Evolutionary conservation across 192 early-diverging fungal genomes (phyloP).

Genomic region (Umbelopsis vinacea): DNA sequence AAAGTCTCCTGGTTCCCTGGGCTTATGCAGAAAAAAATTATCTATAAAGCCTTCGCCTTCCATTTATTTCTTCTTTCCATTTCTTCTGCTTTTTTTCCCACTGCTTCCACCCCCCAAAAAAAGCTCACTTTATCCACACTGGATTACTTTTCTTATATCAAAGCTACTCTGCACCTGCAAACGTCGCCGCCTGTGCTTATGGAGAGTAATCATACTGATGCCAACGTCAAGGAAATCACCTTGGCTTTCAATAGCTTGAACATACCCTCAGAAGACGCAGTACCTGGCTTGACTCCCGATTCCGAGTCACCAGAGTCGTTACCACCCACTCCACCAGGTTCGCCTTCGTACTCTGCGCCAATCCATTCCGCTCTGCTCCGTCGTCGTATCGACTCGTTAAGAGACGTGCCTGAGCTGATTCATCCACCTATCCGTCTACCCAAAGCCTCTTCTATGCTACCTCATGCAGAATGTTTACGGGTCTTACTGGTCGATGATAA

Average conservation of each 20-base stretch:
- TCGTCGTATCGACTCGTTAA: background rate
- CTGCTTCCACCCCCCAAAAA: background rate
- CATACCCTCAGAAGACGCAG: background rate
- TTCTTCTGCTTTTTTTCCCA: background rate
- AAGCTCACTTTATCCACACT: background rate
- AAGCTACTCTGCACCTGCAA: background rate
- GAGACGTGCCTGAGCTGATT: background rate
- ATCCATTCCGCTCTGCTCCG: background rate
- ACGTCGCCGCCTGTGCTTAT: background rate
- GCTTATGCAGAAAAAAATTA: background rate
- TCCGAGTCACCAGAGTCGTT: background rate
- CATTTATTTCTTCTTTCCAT: background rate
- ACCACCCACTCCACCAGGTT: slow-evolving; percentile 15
- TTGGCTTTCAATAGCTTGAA: background rate
- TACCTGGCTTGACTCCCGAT: background rate
- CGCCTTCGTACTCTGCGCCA: slow-evolving; percentile 19
- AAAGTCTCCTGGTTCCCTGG: background rate
- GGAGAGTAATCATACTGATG: background rate
- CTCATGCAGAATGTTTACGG: slow-evolving; percentile 33
- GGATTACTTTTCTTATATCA: slow-evolving; percentile 1
- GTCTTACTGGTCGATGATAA: slow-evolving; percentile 73
- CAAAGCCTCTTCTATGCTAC: background rate
- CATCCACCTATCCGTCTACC: background rate
- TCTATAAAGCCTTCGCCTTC: background rate
- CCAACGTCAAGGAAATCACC: background rate